phyloP scores from a whole-genome alignment of 257 asterid genomes.

The Oldenlandia corymbosa region DNA sequence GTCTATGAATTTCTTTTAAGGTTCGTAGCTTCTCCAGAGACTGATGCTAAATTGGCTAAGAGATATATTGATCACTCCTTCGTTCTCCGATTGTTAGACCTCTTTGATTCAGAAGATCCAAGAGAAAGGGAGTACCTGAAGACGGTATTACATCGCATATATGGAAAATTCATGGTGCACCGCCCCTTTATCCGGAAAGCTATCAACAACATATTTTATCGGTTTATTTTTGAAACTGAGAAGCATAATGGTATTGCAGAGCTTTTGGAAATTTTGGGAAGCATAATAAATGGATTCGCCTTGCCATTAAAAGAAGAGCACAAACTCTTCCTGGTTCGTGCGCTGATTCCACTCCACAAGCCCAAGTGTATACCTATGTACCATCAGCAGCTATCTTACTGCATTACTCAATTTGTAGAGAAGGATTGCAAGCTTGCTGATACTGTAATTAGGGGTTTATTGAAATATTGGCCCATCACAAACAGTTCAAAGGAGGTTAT shows the following conservation, averaged over 20 bases:
- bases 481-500: constrained; percentile 42
- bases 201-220: constrained; percentile 72
- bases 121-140: constrained; percentile 89
- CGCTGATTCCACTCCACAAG: constrained; percentile 80
- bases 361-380: constrained; percentile 42
- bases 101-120: constrained; percentile 93
- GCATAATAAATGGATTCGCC: constrained; percentile 87
- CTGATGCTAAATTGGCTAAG: constrained; percentile 87
- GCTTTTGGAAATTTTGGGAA: constrained; percentile 83
- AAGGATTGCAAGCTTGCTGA: constrained; percentile 46
- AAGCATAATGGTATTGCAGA: constrained; percentile 88
- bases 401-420: constrained; percentile 44
- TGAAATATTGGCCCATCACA: constrained; percentile 45
- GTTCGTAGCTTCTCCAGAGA: constrained; percentile 79
- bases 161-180: constrained; percentile 95
- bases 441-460: constrained; percentile 39
- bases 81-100: constrained; percentile 65
- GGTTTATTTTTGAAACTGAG: constrained; percentile 80
- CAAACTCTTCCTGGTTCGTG: constrained; percentile 79
- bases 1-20: constrained; percentile 80
- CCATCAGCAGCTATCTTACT: constrained; percentile 46
- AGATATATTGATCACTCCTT: constrained; percentile 82
- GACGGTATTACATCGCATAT: constrained; percentile 82
- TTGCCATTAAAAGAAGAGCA: constrained; percentile 90
- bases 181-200: constrained; percentile 85